These are phyloP conservation scores for Biscogniauxia sp. DNA, from an alignment of 2,329 filamentous ascomycete genomes.

Conservation along the genomic window DNA sequence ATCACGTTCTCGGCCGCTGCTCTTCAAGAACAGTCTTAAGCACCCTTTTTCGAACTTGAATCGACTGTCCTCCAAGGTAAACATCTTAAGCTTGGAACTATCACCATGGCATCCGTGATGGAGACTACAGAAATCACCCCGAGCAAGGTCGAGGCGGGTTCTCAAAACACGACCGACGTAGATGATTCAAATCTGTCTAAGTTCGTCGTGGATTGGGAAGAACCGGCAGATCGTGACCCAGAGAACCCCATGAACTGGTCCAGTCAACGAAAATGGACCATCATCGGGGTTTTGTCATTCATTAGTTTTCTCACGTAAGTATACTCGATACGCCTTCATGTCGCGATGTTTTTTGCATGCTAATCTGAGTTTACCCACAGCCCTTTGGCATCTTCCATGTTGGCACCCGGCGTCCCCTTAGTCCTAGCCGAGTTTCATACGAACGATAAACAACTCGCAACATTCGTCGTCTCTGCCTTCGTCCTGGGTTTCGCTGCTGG, in stretches of 20 bases:
- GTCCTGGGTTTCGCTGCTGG: slow-evolving; percentile 17
- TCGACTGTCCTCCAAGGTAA: neutral
- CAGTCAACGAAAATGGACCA: slow-evolving; percentile 7
- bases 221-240: slow-evolving; percentile 3
- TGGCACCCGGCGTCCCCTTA: slow-evolving; percentile 17
- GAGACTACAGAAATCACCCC: neutral
- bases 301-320: slow-evolving; percentile 7
- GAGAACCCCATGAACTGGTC: slow-evolving; percentile 8
- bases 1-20: neutral
- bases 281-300: slow-evolving; percentile 6
- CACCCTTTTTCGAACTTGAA: neutral
- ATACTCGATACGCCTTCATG: neutral
- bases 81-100: neutral
- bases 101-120: neutral
- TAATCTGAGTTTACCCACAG: slow-evolving; percentile 4
- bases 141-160: neutral
- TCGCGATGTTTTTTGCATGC: neutral
- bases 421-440: slow-evolving; percentile 17
- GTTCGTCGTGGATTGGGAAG: slow-evolving; percentile 3
- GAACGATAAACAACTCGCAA: slow-evolving; percentile 11
- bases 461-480: slow-evolving; percentile 17
- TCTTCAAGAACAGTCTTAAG: neutral
- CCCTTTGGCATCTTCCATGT: slow-evolving; percentile 20
- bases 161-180: neutral
- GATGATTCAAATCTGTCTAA: neutral